Percentiles rank a stretch among this genome's conserved stretches.
These are phyloP conservation scores for Aspergillus amoenus DNA, from an alignment of 2,329 filamentous ascomycete genomes.

Conservation along the genomic window DNA sequence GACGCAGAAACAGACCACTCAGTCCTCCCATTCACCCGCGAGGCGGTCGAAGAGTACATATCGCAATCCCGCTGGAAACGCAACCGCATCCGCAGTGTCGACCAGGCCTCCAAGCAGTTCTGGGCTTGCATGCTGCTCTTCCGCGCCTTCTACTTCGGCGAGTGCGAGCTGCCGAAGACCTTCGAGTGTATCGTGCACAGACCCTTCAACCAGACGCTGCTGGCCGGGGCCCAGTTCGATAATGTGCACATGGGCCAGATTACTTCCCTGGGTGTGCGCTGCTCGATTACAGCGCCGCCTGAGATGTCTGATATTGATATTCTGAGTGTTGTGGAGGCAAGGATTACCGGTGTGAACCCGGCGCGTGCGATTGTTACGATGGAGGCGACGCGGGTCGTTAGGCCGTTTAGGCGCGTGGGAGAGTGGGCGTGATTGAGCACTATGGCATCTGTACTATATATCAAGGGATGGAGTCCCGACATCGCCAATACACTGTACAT, in stretches of 20 bases:
- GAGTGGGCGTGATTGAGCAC: slow-evolving; percentile 25
- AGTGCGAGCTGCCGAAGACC: slow-evolving; percentile 51
- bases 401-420: slow-evolving; percentile 32
- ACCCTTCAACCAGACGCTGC: slow-evolving; percentile 20
- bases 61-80: slow-evolving; percentile 43
- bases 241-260: slow-evolving; percentile 30
- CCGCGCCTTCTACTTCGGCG: slow-evolving; percentile 57
- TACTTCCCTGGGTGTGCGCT: slow-evolving; percentile 32
- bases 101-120: slow-evolving; percentile 37
- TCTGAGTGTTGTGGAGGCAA: slow-evolving; percentile 36
- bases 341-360: slow-evolving; percentile 35
- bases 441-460: background rate
- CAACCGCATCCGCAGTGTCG: slow-evolving; percentile 42
- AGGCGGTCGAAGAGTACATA: slow-evolving; percentile 51
- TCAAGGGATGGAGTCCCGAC: background rate
- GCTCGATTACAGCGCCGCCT: slow-evolving; percentile 27
- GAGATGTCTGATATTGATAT: slow-evolving; percentile 28
- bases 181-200: slow-evolving; percentile 41
- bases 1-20: slow-evolving; percentile 22
- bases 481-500: background rate
- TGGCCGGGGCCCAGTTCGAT: slow-evolving; percentile 21
- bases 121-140: slow-evolving; percentile 58
- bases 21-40: slow-evolving; percentile 51
- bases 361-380: slow-evolving; percentile 31
- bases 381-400: slow-evolving; percentile 34